Percentiles rank a stretch among this genome's conserved stretches.
Conservation (phyloP, 108 stramenopile species). For the Mediolabrus comicus region DNA sequence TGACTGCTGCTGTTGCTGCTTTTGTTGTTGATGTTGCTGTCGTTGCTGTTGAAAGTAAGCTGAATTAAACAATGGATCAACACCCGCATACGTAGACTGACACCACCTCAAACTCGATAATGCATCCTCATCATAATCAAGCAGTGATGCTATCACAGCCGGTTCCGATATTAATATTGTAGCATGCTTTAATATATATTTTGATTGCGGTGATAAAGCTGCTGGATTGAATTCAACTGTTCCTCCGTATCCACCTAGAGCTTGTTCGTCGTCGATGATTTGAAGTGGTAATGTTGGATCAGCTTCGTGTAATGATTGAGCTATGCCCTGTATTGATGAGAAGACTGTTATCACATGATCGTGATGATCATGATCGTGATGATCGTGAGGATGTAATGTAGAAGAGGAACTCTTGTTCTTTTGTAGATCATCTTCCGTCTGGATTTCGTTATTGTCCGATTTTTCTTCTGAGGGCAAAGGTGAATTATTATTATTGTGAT, state of each 20-base stretch:
- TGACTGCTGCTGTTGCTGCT: too few relatives aligned
- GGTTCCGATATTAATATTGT: slow-evolving; percentile 56
- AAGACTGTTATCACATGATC: slow-evolving; percentile 40
- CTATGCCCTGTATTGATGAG: slow-evolving; percentile 40
- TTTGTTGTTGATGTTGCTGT: too few relatives aligned
- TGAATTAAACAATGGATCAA: slow-evolving; percentile 42
- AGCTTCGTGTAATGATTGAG: slow-evolving; percentile 8
- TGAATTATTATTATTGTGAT: too few relatives aligned
- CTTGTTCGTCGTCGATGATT: slow-evolving; percentile 25
- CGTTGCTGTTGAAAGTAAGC: background rate
- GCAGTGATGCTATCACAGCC: slow-evolving; percentile 35
- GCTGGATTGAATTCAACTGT: slow-evolving; percentile 46
- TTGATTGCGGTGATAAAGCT: slow-evolving; percentile 11
- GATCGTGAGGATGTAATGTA: too few relatives aligned
- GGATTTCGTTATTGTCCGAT: too few relatives aligned
- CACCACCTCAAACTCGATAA: slow-evolving; percentile 44
- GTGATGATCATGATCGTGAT: too few relatives aligned
- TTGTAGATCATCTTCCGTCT: too few relatives aligned
- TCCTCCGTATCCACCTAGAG: slow-evolving; percentile 45
- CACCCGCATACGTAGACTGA: slow-evolving; percentile 55
- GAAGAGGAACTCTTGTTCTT: too few relatives aligned
- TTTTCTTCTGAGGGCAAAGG: too few relatives aligned
- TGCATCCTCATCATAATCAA: slow-evolving; percentile 10
- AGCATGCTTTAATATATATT: slow-evolving; percentile 19
- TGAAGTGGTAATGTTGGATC: slow-evolving; percentile 6